Percentiles rank a stretch among this genome's conserved stretches.
phyloP scores from a whole-genome alignment of 345 rosid species.

The Cochlearia excelsa region DNA sequence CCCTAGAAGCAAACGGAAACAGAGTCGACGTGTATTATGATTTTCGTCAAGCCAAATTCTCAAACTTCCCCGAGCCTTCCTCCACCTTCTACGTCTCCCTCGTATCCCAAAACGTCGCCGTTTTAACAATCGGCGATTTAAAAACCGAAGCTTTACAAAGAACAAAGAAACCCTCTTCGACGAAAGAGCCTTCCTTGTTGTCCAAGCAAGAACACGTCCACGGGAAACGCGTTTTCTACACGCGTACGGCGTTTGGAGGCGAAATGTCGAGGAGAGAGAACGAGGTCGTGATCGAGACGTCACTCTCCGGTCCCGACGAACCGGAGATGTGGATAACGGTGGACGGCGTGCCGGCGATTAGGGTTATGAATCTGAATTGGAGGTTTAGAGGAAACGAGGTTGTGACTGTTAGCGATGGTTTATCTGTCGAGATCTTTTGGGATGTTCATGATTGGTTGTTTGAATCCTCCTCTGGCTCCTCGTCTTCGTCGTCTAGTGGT shows the following conservation, averaged over 20 bases:
- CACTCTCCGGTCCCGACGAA: slow-evolving; percentile 51
- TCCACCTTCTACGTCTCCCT: slow-evolving; percentile 60
- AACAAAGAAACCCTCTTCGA: slow-evolving; percentile 47
- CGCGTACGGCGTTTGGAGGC: slow-evolving; percentile 43
- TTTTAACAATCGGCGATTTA: slow-evolving; percentile 55
- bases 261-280: slow-evolving; percentile 39
- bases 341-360: slow-evolving; percentile 48
- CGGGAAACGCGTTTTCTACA: slow-evolving; percentile 63
- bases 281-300: slow-evolving; percentile 56
- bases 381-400: slow-evolving; percentile 73
- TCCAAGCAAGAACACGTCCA: slow-evolving; percentile 67
- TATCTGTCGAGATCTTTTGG: slow-evolving; percentile 53
- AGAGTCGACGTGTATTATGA: slow-evolving; percentile 67
- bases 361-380: slow-evolving; percentile 64
- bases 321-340: slow-evolving; percentile 75
- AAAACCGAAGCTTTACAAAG: slow-evolving; percentile 56
- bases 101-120: slow-evolving; percentile 44
- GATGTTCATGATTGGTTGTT: slow-evolving; percentile 81
- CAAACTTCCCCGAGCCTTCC: slow-evolving; percentile 54
- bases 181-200: slow-evolving; percentile 46
- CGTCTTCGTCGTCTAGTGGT: slow-evolving; percentile 39
- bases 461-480: slow-evolving; percentile 22
- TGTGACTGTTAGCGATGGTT: slow-evolving; percentile 43
- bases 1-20: slow-evolving; percentile 41
- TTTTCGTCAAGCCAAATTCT: slow-evolving; percentile 62